Percentiles rank a stretch among this genome's conserved stretches.
These are phyloP conservation scores for Fusarium buxicola DNA, from an alignment of 2,329 filamentous ascomycete species.

Conservation along the genomic window DNA sequence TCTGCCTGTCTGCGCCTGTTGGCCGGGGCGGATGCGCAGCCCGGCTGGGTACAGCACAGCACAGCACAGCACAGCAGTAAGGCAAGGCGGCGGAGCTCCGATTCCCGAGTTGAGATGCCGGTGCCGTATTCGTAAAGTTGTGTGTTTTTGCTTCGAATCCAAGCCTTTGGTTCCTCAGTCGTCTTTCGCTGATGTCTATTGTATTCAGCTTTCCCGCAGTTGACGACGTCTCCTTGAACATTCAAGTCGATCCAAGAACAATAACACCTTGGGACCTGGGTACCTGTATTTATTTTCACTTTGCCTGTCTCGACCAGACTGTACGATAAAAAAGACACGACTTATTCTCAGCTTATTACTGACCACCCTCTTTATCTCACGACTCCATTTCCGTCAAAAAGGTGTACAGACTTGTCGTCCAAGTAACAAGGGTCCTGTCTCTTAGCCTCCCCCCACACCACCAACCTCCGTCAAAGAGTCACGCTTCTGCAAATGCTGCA, in stretches of 20 bases:
- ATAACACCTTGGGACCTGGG: too few relatives aligned
- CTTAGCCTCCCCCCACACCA: slow-evolving; percentile 39
- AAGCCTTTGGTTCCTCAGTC: not conserved
- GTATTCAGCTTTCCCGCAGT: too few relatives aligned
- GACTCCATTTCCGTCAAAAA: not conserved
- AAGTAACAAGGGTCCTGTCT: slow-evolving; percentile 37
- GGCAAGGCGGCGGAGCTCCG: slow-evolving; percentile 2
- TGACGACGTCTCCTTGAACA: too few relatives aligned
- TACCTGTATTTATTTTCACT: too few relatives aligned
- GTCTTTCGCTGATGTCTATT: too few relatives aligned
- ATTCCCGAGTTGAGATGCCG: slow-evolving; percentile 36
- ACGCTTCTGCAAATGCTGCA: slow-evolving; percentile 10
- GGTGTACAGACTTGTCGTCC: slow-evolving; percentile 38
- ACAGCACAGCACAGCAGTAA: slow-evolving; percentile 17
- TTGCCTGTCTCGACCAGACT: too few relatives aligned
- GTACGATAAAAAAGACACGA: not conserved
- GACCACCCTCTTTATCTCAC: not conserved
- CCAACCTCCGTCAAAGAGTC: slow-evolving; percentile 18
- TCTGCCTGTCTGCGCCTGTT: slow-evolving; percentile 7
- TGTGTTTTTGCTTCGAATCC: too few relatives aligned
- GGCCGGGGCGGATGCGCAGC: slow-evolving; percentile 18
- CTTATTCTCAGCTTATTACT: not conserved
- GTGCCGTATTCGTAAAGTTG: slow-evolving; percentile 41
- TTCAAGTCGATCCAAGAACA: too few relatives aligned
- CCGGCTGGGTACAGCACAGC: slow-evolving; percentile 23